phyloP scores from a whole-genome alignment of 1,284 basidiomycete species.

The Phellopilus nigrolimitatus region DNA sequence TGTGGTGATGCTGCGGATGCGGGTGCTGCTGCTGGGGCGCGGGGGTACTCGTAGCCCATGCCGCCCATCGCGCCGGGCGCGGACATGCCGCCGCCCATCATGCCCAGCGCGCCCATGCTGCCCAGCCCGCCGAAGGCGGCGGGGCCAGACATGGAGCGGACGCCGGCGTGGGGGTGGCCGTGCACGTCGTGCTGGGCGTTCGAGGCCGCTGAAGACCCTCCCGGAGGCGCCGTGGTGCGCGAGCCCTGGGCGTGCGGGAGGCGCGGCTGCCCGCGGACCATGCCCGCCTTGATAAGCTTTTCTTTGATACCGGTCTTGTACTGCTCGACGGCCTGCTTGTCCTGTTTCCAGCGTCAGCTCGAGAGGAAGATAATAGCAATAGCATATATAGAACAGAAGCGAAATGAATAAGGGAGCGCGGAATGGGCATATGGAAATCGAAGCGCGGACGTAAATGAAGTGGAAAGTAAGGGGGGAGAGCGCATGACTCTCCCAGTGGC shows the following conservation, averaged over 20 bases:
- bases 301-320: conserved; percentile 82
- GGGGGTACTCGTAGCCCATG: not conserved
- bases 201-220: not conserved
- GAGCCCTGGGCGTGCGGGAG: conserved; percentile 33
- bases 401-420: not conserved
- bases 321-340: conserved; percentile 73
- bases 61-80: conserved; percentile 5
- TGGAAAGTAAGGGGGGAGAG: too few species aligned
- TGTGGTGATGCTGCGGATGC: conserved; percentile 8
- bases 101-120: conserved; percentile 7
- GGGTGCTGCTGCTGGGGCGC: not conserved
- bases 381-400: not conserved
- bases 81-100: not conserved
- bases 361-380: not conserved
- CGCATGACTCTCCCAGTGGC: too few species aligned
- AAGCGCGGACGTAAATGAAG: too few species aligned
- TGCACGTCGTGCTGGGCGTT: not conserved
- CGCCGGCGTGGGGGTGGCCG: not conserved
- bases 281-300: conserved; percentile 65
- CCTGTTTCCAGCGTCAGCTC: conserved; percentile 37
- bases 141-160: conserved; percentile 12
- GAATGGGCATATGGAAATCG: too few species aligned
- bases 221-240: conserved; percentile 25
- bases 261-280: conserved; percentile 75
- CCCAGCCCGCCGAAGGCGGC: conserved; percentile 12